These are phyloP conservation scores for Dictyostelium intermedium DNA, from an alignment of 78 protist species.

Conservation along the genomic window DNA sequence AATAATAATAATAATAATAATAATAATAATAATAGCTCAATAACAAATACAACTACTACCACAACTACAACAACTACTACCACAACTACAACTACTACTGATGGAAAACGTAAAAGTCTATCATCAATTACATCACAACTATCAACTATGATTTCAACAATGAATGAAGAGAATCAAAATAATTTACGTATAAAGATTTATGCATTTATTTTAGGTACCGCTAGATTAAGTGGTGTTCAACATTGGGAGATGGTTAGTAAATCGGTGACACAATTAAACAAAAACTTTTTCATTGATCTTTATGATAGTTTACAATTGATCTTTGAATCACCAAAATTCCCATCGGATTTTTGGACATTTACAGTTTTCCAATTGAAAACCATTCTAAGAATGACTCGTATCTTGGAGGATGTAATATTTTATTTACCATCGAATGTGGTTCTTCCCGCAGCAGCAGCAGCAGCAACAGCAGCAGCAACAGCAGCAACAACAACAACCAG, in stretches of 20 bases:
- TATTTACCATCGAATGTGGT: neutral
- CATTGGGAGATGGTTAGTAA: slow-evolving; percentile 69
- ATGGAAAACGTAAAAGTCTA: slow-evolving; percentile 32
- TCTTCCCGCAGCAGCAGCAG: neutral
- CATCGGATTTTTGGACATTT: slow-evolving; percentile 76
- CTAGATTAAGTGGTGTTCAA: slow-evolving; percentile 63
- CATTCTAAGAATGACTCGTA: slow-evolving; percentile 61
- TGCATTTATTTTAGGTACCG: slow-evolving; percentile 62
- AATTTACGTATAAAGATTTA: slow-evolving; percentile 55
- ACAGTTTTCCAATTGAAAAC: slow-evolving; percentile 73
- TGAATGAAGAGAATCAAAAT: slow-evolving; percentile 40
- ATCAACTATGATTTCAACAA: slow-evolving; percentile 25
- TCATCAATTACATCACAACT: slow-evolving; percentile 25
- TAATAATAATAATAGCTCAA: neutral
- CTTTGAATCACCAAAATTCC: slow-evolving; percentile 70
- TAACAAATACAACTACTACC: neutral
- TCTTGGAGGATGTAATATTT: slow-evolving; percentile 63
- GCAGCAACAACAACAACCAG: neutral
- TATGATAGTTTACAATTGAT: slow-evolving; percentile 40
- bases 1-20: neutral
- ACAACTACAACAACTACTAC: neutral
- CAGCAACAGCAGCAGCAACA: neutral
- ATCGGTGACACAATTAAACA: neutral
- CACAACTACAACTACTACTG: neutral
- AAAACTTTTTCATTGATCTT: slow-evolving; percentile 56